Conservation (phyloP, 129 eudicot genomes). For the Flaveria linearis region DNA sequence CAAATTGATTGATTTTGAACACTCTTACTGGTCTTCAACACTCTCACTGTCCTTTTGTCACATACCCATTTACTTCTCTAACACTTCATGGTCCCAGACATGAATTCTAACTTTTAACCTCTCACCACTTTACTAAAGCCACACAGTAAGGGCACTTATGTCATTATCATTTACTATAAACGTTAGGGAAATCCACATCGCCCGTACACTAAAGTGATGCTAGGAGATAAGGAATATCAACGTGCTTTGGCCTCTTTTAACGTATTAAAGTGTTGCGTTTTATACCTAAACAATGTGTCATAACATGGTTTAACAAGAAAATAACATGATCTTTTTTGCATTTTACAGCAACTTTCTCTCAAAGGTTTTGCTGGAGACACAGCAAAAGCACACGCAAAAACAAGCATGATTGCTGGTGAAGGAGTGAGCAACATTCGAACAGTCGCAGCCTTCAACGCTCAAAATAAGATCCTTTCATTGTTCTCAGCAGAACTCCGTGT, state of each 20-base stretch:
- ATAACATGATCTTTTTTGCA: constrained; percentile 9
- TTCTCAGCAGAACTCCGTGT: constrained; percentile 68
- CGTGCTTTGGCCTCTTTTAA: too few species aligned
- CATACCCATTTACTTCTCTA: constrained; percentile 39
- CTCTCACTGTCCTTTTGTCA: constrained; percentile 35
- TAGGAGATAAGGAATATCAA: too few species aligned
- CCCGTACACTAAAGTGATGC: too few species aligned
- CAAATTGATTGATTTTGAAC: constrained; percentile 27
- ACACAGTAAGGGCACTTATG: constrained; percentile 14
- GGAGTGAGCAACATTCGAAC: constrained; percentile 98
- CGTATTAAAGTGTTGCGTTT: background rate
- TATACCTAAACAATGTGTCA: background rate
- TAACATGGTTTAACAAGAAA: background rate
- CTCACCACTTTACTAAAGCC: constrained; percentile 12
- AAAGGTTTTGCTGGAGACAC: constrained; percentile 99
- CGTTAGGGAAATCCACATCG: background rate
- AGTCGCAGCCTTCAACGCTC: constrained; percentile 97
- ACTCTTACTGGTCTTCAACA: constrained; percentile 27
- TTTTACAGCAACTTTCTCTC: constrained; percentile 82
- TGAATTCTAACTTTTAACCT: constrained; percentile 11
- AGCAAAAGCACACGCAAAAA: constrained; percentile 95
- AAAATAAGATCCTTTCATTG: constrained; percentile 74
- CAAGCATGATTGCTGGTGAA: constrained; percentile 99
- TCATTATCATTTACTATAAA: background rate
- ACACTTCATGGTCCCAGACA: constrained; percentile 43